These are phyloP conservation scores for Leishmania major DNA, from an alignment of 208 protist genomes.

Conservation along the genomic window DNA sequence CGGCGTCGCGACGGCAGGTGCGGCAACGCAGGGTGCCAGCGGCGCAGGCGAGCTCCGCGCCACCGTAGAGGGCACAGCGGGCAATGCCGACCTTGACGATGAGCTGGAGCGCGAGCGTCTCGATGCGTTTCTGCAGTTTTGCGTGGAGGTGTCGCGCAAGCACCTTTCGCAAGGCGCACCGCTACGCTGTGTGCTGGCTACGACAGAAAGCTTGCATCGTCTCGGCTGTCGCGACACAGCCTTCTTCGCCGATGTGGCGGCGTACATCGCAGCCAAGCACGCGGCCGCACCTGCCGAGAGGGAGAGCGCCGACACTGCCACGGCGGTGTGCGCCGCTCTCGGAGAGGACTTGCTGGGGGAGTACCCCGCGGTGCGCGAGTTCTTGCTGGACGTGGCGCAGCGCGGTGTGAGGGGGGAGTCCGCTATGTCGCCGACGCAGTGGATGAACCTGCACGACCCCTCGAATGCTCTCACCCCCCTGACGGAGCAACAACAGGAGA, in stretches of 20 bases:
- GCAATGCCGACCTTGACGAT: slow-evolving; percentile 11
- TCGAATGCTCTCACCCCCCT: slow-evolving; percentile 50
- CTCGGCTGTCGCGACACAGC: slow-evolving; percentile 53
- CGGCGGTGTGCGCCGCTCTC: slow-evolving; percentile 45
- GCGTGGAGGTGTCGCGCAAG: slow-evolving; percentile 49
- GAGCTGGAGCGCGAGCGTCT: slow-evolving; percentile 44
- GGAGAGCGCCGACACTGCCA: slow-evolving; percentile 50
- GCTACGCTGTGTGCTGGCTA: slow-evolving; percentile 50
- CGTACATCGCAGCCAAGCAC: slow-evolving; percentile 48
- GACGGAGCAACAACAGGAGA: slow-evolving; percentile 61
- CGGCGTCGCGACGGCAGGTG: not conserved
- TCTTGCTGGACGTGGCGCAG: slow-evolving; percentile 48
- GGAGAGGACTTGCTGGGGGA: slow-evolving; percentile 55
- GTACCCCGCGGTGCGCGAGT: slow-evolving; percentile 45
- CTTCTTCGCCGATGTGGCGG: slow-evolving; percentile 54
- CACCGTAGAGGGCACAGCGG: not conserved
- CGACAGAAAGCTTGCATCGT: slow-evolving; percentile 43
- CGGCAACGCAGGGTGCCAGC: not conserved
- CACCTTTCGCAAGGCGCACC: slow-evolving; percentile 50
- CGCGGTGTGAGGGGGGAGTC: slow-evolving; percentile 46
- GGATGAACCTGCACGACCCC: slow-evolving; percentile 83
- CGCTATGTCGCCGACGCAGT: slow-evolving; percentile 53
- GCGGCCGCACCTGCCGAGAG: slow-evolving; percentile 22
- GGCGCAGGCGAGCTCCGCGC: not conserved
- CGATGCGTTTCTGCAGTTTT: slow-evolving; percentile 49